A percentile compares a stretch with the other conserved stretches of the same genome.
Evolutionary conservation across 2,329 filamentous ascomycete species (phyloP).

Genomic region (Celoporthe dispersa): DNA sequence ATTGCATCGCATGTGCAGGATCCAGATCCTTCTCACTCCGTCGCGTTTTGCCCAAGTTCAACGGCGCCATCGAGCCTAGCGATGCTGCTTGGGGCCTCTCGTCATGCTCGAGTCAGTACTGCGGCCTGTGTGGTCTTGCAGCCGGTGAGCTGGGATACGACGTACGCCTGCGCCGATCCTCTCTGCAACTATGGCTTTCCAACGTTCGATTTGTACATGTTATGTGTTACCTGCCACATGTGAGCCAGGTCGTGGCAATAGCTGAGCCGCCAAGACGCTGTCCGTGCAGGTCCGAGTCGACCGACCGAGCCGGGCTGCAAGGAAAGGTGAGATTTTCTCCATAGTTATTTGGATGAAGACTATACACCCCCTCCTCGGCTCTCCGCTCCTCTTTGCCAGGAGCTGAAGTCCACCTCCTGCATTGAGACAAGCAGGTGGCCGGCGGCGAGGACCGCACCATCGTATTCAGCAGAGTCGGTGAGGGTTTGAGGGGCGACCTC

Average conservation of each 20-base stretch:
- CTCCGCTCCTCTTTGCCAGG: background rate
- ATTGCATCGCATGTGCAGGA: background rate
- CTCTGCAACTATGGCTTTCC: constrained; percentile 16
- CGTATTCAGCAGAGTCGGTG: constrained; percentile 15
- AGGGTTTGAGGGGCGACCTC: background rate
- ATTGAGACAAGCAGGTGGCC: constrained; percentile 7
- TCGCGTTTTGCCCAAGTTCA: background rate
- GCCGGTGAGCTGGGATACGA: background rate
- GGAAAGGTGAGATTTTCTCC: background rate
- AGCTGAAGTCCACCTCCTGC: background rate
- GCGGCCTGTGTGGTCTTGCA: background rate
- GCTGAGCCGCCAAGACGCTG: background rate
- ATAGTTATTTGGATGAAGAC: background rate
- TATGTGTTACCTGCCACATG: constrained; percentile 2
- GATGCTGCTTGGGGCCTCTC: background rate
- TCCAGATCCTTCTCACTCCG: background rate
- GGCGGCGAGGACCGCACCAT: background rate
- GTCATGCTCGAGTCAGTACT: background rate
- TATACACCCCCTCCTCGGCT: background rate
- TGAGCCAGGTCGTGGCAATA: background rate
- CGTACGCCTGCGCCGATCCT: constrained; percentile 13
- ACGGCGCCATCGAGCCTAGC: background rate
- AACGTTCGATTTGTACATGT: constrained; percentile 3
- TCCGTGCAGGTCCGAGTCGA: constrained; percentile 1
- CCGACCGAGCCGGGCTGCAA: background rate